Evolutionary conservation across 2,329 filamentous ascomycete species (phyloP).

Genomic region (Phaeosphaeria sp.): DNA sequence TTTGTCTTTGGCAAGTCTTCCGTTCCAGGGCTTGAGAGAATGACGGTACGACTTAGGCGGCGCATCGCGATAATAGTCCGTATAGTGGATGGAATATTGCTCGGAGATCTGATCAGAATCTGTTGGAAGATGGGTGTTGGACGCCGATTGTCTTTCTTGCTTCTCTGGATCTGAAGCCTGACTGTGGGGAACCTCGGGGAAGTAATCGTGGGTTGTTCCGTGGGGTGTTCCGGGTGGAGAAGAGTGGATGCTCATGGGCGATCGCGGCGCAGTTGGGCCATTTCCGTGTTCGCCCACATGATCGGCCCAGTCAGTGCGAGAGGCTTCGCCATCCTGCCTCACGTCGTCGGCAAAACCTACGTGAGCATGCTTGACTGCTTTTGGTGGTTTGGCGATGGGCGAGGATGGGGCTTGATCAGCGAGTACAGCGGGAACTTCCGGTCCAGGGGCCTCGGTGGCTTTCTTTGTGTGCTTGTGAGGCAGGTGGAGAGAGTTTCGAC

Average conservation of each 20-base stretch:
- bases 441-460: background rate
- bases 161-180: constrained; percentile 24
- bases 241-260: constrained; percentile 22
- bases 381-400: constrained; percentile 12
- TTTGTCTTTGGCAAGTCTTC: constrained; percentile 73
- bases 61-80: constrained; percentile 69
- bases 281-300: constrained; percentile 16
- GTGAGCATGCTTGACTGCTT: constrained; percentile 20
- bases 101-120: constrained; percentile 32
- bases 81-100: constrained; percentile 62
- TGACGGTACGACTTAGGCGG: constrained; percentile 75
- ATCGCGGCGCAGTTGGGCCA: constrained; percentile 14
- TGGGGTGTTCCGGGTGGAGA: constrained; percentile 12
- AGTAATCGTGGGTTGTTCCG: constrained; percentile 21
- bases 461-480: constrained; percentile 29
- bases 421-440: background rate
- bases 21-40: constrained; percentile 78
- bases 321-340: constrained; percentile 8
- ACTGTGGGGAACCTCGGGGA: constrained; percentile 11
- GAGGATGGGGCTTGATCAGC: background rate
- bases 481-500: constrained; percentile 31
- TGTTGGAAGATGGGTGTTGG: constrained; percentile 7
- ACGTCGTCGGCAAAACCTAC: constrained; percentile 62
- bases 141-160: constrained; percentile 19
- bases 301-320: constrained; percentile 60